Evolutionary conservation across 2,329 filamentous ascomycete species (phyloP), one percentile per base, ranked within the genome.

Genomic region (Fusarium staphyleae): DNA sequence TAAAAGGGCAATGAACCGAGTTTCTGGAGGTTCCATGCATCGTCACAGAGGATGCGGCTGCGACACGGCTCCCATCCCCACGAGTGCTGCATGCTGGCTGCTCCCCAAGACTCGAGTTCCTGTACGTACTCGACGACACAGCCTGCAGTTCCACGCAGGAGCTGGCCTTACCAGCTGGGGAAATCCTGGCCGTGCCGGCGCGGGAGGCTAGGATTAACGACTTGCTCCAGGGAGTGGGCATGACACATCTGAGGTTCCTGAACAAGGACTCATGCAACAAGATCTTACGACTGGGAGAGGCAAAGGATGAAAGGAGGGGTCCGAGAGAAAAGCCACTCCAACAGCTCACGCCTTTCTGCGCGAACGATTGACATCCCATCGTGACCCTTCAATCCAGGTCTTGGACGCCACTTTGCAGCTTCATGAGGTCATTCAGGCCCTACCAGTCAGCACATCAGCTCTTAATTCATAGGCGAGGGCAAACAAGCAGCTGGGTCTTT

Each of bases 281-380:
- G 14, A 58, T 66, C 57, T 65, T 62, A 66, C 60, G 57, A 65
- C 53, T 44, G 40, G 19, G 33, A 35, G 28, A 46, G 45, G 58
- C 30, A 39, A 54, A 49, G 29, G 32, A 18, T 15, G 33, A 48
- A 55, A 40, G 41, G 52, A n/a, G n/a, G 48, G 42, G 48, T 37
- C 26, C n/a, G n/a, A 36, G 37, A 50, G 54, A 54, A 46, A 51
- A 53, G 52, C 44, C 44, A 49, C 52, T 37, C 45, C 42, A 39
- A 53, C 55, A 62, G 51, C 41, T 41, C 50, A 55, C 47, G 36
- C 18, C 18, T 43, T 44, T 28, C 35, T 30, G 32, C 28, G 18
- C 15, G 46, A 41, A 39, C 35, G 29, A 41, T 57, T 40, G 18
- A 48, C 49, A 39, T 43, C 39, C 34, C 48, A 50, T 51, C 48